Conservation (phyloP, 2,329 filamentous ascomycete species). For the Amylocarpus encephaloides region DNA sequence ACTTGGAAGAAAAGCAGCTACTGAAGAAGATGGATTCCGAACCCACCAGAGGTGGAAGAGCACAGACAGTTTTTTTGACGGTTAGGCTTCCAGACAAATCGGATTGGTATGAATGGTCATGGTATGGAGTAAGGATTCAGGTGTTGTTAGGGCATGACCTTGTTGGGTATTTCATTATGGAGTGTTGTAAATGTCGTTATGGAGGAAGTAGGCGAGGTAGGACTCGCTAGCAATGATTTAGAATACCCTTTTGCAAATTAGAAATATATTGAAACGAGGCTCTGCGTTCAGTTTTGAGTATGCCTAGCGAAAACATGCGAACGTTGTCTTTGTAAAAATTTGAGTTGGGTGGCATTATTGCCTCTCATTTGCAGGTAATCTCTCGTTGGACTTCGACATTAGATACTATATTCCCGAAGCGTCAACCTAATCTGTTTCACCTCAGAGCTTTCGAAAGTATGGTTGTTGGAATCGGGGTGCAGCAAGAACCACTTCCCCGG, state of each 20-base stretch:
- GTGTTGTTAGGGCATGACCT: neutral
- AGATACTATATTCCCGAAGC: too few species aligned
- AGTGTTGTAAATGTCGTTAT: neutral
- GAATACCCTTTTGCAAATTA: neutral
- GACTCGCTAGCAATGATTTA: neutral
- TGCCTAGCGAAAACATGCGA: too few species aligned
- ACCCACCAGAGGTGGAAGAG: constrained; percentile 11
- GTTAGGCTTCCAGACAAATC: neutral
- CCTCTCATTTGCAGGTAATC: too few species aligned
- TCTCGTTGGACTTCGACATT: too few species aligned
- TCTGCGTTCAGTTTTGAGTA: neutral
- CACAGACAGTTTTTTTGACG: constrained; percentile 13
- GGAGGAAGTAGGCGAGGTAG: neutral
- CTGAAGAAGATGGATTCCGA: neutral
- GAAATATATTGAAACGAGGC: neutral
- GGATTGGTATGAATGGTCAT: neutral
- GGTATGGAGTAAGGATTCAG: neutral
- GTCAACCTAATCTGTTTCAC: too few species aligned
- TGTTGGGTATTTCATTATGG: neutral
- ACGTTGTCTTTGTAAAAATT: too few species aligned
- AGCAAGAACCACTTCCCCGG: too few species aligned
- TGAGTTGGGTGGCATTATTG: too few species aligned
- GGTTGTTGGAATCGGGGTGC: too few species aligned
- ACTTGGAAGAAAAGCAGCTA: constrained; percentile 5
- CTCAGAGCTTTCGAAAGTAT: too few species aligned